phyloP scores from a whole-genome alignment of 2,329 filamentous ascomycete species.

The Mollisiaceae sp. region DNA sequence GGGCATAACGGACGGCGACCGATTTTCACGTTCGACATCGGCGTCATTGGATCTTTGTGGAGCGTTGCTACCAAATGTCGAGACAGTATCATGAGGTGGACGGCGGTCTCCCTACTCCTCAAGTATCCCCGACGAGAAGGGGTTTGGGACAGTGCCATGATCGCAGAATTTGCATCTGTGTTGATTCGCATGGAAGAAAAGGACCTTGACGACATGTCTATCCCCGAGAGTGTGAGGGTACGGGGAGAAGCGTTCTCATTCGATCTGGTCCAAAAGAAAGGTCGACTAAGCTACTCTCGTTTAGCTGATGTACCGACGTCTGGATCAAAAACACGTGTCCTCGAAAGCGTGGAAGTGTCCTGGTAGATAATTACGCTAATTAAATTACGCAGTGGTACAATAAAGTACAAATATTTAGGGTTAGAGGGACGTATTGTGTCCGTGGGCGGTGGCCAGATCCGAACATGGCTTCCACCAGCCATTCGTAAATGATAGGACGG shows the following conservation, averaged over 20 bases:
- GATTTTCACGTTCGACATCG: slow-evolving; percentile 18
- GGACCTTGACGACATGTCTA: neutral
- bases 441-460: no score
- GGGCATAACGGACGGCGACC: neutral
- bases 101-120: slow-evolving; percentile 10
- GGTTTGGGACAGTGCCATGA: slow-evolving; percentile 18
- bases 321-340: neutral
- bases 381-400: neutral
- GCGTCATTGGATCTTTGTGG: slow-evolving; percentile 12
- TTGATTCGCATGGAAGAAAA: slow-evolving; percentile 17
- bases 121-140: slow-evolving; percentile 19
- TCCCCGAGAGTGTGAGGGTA: slow-evolving; percentile 16
- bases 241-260: slow-evolving; percentile 10
- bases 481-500: no score
- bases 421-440: no score
- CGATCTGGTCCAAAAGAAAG: slow-evolving; percentile 11
- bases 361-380: neutral
- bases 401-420: neutral
- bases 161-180: slow-evolving; percentile 6
- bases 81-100: slow-evolving; percentile 9
- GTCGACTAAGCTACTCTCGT: slow-evolving; percentile 7
- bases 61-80: slow-evolving; percentile 17
- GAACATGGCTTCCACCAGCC: no score
- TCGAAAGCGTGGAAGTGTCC: slow-evolving; percentile 1
- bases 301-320: neutral